phyloP scores from a whole-genome alignment of 805 yeast species.

The Cyberlindnera nakhonratchasimensis region DNA sequence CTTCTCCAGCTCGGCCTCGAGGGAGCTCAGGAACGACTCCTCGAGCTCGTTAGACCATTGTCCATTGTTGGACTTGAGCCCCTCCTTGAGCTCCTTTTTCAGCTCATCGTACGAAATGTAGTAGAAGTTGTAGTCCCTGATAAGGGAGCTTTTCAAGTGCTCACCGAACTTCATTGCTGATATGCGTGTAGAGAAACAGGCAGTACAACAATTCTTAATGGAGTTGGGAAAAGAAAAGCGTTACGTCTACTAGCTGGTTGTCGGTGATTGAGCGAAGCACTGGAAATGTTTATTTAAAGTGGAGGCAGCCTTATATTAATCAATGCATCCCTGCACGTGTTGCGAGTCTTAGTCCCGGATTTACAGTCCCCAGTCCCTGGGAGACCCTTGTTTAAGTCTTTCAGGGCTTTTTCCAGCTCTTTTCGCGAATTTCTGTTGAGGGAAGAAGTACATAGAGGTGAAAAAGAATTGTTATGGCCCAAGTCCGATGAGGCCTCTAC shows the following conservation, averaged over 20 bases:
- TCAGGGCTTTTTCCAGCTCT: no score
- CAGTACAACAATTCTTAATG: no score
- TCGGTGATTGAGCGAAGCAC: background rate
- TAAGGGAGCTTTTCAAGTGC: slow-evolving; percentile 82
- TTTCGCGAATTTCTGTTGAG: no score
- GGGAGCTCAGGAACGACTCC: slow-evolving; percentile 65
- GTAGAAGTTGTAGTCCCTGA: slow-evolving; percentile 86
- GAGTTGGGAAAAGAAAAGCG: background rate
- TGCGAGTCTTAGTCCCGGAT: no score
- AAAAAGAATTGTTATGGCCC: no score
- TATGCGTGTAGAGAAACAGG: no score
- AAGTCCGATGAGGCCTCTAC: no score
- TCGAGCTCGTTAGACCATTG: slow-evolving; percentile 78
- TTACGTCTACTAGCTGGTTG: background rate
- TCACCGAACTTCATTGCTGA: slow-evolving; percentile 97
- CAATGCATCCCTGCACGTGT: no score
- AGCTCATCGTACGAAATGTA: slow-evolving; percentile 90
- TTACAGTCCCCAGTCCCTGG: no score
- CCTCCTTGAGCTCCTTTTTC: slow-evolving; percentile 74
- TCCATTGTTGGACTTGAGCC: slow-evolving; percentile 51
- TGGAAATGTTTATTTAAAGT: background rate
- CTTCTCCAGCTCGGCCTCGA: slow-evolving; percentile 87
- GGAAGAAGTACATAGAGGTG: no score
- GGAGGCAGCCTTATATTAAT: background rate
- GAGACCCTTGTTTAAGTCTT: no score